Evolutionary conservation across 108 stramenopile species (phyloP).

Genomic region (Nitzschia sp.): DNA sequence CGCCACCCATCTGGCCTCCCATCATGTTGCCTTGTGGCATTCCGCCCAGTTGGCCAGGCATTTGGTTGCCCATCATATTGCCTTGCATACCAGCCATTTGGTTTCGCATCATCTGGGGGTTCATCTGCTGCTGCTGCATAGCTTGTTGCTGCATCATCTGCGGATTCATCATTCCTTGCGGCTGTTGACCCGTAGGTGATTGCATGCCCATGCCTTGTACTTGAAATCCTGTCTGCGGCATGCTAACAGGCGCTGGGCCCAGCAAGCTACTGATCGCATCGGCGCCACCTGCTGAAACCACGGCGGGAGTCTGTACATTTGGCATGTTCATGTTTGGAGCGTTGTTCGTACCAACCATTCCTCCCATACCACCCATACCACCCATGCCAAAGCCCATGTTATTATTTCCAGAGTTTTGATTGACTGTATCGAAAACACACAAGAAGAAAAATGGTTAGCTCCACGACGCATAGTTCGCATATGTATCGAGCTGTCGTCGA

Average conservation of each 20-base stretch:
- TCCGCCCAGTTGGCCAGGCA: too few species aligned
- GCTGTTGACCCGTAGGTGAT: background rate
- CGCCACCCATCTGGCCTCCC: constrained; percentile 23
- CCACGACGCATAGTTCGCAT: too few species aligned
- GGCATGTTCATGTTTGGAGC: constrained; percentile 1
- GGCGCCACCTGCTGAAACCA: constrained; percentile 49
- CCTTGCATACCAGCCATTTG: constrained; percentile 33
- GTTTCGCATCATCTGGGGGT: constrained; percentile 33
- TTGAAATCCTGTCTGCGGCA: constrained; percentile 22
- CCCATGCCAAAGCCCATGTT: background rate
- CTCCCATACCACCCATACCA: background rate
- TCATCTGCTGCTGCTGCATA: constrained; percentile 19
- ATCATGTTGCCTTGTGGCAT: constrained; percentile 31
- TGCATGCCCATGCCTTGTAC: constrained; percentile 21
- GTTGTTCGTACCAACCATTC: constrained; percentile 8
- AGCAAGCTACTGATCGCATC: constrained; percentile 58
- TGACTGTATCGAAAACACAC: constrained; percentile 2
- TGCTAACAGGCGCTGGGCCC: constrained; percentile 30
- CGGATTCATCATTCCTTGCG: constrained; percentile 15
- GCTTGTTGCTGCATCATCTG: constrained; percentile 45
- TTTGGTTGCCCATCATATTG: constrained; percentile 42
- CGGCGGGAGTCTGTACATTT: constrained; percentile 19
- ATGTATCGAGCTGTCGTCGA: too few species aligned
- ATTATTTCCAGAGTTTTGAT: constrained; percentile 1
- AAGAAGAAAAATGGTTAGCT: background rate